Evolutionary conservation across 148 eudicot species (phyloP), one percentile per base, ranked within the genome.

Genomic region (Selenicereus undatus): DNA sequence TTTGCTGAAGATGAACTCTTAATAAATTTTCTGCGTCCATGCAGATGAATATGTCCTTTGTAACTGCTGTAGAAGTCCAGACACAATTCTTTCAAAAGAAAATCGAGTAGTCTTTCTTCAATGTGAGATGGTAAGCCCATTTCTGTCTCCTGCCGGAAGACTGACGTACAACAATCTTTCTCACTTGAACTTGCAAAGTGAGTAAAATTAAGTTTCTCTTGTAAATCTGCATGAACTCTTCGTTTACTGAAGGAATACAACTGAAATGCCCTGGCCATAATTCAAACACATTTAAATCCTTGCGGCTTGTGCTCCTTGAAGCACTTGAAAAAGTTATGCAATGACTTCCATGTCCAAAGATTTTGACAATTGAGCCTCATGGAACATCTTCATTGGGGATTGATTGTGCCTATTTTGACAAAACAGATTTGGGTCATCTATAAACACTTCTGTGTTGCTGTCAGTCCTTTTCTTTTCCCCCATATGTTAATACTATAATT

Each of bases 41-140:
- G 75, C 86, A 90, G 92, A 88, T 83, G 90, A 90, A 76, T 90
- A 88, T 78, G 92, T 89, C 65, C 83, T 83, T n/a, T 89, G 90
- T 81, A 80, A 80, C 79, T 75, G 81, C 75, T 88, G 90, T 80
- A 86, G 87, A 85, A 85, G 89, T 84, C 87, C 89, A 17, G 90
- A 88, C 74, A 90, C 92, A 73, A 83, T 80, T 73, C 86, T 90
- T 66, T 78, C 88, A 27, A 82, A 83, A 52, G 86, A 82, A 81
- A 83, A 82, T 18, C 87, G 81, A 5, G 72, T 78, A 80, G 75
- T 84, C 80, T 75, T 75, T 73, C 86, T 86, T 66, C 83, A 87
- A 84, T 90, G 89, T 74, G 87, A 86, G 73, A 58, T 86, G 91
- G 91, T 89, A 80, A 78, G 76, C 35, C 32, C 71, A 10, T 45